Conservation (phyloP, 2,329 filamentous ascomycete genomes). For the Penicillium paneum region DNA sequence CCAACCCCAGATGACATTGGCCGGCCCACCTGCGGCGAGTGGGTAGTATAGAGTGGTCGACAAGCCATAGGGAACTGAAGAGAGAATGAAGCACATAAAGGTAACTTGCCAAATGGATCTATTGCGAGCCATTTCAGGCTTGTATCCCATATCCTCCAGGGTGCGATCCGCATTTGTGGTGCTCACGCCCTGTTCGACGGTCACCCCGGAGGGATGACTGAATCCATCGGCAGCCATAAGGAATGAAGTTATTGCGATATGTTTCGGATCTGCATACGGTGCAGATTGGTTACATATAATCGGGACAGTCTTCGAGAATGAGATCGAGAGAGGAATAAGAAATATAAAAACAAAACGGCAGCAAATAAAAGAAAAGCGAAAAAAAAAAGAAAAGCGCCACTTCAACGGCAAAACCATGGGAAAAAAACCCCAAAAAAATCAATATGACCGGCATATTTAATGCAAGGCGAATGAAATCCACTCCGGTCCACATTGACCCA, state of each 20-base stretch:
- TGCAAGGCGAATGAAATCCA: not conserved
- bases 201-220: slow-evolving; percentile 16
- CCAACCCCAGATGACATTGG: slow-evolving; percentile 70
- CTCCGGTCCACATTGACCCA: not conserved
- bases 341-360: not conserved
- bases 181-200: slow-evolving; percentile 10
- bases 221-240: slow-evolving; percentile 11
- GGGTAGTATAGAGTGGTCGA: slow-evolving; percentile 65
- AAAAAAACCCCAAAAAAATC: slow-evolving; percentile 1
- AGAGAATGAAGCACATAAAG: slow-evolving; percentile 59
- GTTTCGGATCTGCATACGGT: slow-evolving; percentile 1
- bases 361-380: not conserved
- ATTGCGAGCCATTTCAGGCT: slow-evolving; percentile 60
- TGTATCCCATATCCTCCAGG: slow-evolving; percentile 56
- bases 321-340: not conserved
- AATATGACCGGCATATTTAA: slow-evolving; percentile 5
- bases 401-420: not conserved
- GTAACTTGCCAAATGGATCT: slow-evolving; percentile 41
- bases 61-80: slow-evolving; percentile 65
- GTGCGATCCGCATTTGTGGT: slow-evolving; percentile 20
- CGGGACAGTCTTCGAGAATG: not conserved
- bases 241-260: not conserved
- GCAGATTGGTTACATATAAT: not conserved
- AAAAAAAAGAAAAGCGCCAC: not conserved
- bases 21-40: slow-evolving; percentile 64